Evolutionary conservation across 1,139 yeast species (phyloP).

Genomic region (Petasospora fabianii): DNA sequence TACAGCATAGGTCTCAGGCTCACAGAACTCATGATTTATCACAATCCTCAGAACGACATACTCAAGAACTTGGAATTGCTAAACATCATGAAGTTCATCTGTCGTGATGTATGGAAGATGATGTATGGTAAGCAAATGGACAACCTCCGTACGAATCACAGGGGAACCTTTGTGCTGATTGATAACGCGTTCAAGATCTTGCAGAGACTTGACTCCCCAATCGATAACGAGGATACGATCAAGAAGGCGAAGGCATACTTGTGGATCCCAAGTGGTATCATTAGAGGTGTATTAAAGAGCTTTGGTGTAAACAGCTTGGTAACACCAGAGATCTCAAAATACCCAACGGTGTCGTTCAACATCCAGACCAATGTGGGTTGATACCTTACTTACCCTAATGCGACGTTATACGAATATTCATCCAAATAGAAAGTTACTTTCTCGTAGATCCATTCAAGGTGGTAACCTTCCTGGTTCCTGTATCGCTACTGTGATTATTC

Average conservation of each 20-base stretch:
- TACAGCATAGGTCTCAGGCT: slow-evolving; percentile 70
- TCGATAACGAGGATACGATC: slow-evolving; percentile 45
- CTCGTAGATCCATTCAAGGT: no score
- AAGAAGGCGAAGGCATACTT: slow-evolving; percentile 52
- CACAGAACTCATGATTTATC: slow-evolving; percentile 67
- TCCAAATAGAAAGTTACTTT: no score
- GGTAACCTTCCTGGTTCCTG: no score
- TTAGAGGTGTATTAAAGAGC: slow-evolving; percentile 72
- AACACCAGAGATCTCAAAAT: slow-evolving; percentile 59
- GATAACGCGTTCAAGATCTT: slow-evolving; percentile 63
- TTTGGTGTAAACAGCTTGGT: slow-evolving; percentile 68
- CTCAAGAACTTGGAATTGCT: slow-evolving; percentile 55
- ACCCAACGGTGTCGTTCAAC: slow-evolving; percentile 69
- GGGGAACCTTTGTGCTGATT: slow-evolving; percentile 78
- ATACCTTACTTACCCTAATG: neutral
- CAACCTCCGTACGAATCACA: slow-evolving; percentile 85
- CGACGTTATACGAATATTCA: neutral
- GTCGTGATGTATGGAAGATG: slow-evolving; percentile 86
- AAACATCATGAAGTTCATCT: slow-evolving; percentile 85
- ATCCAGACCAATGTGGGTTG: slow-evolving; percentile 49
- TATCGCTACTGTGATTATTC: no score
- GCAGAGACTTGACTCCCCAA: slow-evolving; percentile 49
- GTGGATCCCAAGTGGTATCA: slow-evolving; percentile 82
- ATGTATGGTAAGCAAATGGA: slow-evolving; percentile 86
- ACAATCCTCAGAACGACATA: slow-evolving; percentile 42